Conservation (phyloP, 2,329 filamentous ascomycete species). For the Botrytis tulipae region DNA sequence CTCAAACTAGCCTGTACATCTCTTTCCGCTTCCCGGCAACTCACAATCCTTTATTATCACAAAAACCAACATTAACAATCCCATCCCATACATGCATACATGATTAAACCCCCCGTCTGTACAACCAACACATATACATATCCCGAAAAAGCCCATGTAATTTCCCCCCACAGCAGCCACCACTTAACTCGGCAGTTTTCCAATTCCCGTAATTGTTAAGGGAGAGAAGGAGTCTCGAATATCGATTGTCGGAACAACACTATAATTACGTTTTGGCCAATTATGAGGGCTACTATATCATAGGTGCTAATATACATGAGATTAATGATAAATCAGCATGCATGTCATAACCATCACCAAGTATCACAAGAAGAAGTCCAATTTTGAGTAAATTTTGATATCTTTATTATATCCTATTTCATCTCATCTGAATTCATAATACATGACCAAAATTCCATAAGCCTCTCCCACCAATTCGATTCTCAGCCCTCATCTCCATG, state of each 20-base stretch:
- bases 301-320: not conserved
- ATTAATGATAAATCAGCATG: not conserved
- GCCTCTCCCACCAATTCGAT: not conserved
- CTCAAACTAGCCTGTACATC: not conserved
- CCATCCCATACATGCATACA: not conserved
- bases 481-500: not conserved
- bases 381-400: not conserved
- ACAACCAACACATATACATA: not conserved
- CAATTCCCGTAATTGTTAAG: not conserved
- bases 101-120: not conserved
- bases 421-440: slow-evolving; percentile 1
- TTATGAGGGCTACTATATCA: not conserved
- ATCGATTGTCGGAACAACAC: not conserved
- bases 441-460: not conserved
- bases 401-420: not conserved
- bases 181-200: not conserved
- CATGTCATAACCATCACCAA: not conserved
- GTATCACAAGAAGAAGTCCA: not conserved
- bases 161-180: not conserved
- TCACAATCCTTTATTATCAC: not conserved
- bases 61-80: not conserved
- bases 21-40: not conserved
- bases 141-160: not conserved
- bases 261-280: not conserved
- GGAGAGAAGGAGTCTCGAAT: not conserved